Conservation (phyloP, 148 eudicot genomes). For the Polygonum aviculare region DNA sequence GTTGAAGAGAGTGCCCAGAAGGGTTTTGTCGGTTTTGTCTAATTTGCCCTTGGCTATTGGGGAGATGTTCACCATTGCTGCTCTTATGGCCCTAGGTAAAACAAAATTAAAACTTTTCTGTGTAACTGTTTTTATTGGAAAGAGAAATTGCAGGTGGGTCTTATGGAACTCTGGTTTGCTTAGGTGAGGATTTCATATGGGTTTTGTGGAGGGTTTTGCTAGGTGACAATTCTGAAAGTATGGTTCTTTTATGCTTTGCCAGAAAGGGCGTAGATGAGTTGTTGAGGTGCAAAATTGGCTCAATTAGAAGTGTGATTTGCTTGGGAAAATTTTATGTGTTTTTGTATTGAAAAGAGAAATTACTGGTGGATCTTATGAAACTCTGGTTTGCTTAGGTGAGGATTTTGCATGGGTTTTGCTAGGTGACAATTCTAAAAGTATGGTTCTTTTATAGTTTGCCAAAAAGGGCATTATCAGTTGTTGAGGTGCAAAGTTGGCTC, state of each 20-base stretch:
- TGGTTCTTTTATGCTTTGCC: not conserved
- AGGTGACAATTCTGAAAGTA: not conserved
- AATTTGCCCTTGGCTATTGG: conserved; percentile 89
- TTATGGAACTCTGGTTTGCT: not conserved
- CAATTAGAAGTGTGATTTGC: not conserved
- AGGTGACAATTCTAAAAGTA: not conserved
- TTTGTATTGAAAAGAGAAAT: too few species aligned
- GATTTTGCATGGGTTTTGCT: not conserved
- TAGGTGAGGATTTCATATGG: not conserved
- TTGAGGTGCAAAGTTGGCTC: not conserved
- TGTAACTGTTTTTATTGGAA: not conserved
- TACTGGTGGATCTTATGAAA: not conserved
- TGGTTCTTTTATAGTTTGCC: not conserved
- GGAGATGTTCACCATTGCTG: conserved; percentile 80
- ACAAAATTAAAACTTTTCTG: not conserved
- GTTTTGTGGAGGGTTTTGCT: not conserved
- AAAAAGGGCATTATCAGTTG: not conserved
- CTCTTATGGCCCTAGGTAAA: conserved; percentile 79
- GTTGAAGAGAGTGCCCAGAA: conserved; percentile 46
- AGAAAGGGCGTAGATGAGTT: not conserved
- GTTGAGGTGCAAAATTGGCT: not conserved
- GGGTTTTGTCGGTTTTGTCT: conserved; percentile 53
- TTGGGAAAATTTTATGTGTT: not conserved
- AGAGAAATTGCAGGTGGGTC: not conserved
- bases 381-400: not conserved